Evolutionary conservation across 2,329 filamentous ascomycete species (phyloP).

Genomic region (Ceratocystis colombiana): DNA sequence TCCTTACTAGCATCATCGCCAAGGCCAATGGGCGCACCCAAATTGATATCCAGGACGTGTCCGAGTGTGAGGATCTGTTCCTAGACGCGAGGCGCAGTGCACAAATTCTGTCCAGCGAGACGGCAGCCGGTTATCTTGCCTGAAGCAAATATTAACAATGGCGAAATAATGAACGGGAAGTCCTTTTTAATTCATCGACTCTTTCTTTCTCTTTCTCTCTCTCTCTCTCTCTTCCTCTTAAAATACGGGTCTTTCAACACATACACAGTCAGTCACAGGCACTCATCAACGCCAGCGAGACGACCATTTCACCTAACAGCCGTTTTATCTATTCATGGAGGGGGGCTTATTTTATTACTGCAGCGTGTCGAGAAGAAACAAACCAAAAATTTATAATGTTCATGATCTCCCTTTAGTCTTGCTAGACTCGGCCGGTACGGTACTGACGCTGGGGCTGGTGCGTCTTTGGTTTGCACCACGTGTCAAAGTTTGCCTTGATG

Average conservation of each 20-base stretch:
- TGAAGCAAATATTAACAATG: slow-evolving; percentile 29
- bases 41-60: slow-evolving; percentile 67
- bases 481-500: slow-evolving; percentile 9
- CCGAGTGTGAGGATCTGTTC: slow-evolving; percentile 74
- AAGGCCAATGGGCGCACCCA: slow-evolving; percentile 68
- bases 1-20: slow-evolving; percentile 60
- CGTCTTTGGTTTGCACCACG: slow-evolving; percentile 12
- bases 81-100: slow-evolving; percentile 73
- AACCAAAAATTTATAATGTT: neutral
- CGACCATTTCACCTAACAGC: too few species aligned
- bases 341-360: too few species aligned
- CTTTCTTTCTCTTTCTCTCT: neutral
- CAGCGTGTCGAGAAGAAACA: too few species aligned
- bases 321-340: too few species aligned
- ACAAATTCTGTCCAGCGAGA: slow-evolving; percentile 53
- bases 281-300: too few species aligned
- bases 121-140: slow-evolving; percentile 54
- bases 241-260: too few species aligned
- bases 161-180: neutral
- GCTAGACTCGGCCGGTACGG: neutral
- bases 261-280: too few species aligned
- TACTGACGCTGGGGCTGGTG: neutral
- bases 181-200: neutral
- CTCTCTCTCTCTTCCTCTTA: neutral
- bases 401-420: slow-evolving; percentile 2